Evolutionary conservation across 2,329 filamentous ascomycete species (phyloP), one percentile per base, ranked within the genome.

Genomic region (Neoscytalidium dimidiatum): DNA sequence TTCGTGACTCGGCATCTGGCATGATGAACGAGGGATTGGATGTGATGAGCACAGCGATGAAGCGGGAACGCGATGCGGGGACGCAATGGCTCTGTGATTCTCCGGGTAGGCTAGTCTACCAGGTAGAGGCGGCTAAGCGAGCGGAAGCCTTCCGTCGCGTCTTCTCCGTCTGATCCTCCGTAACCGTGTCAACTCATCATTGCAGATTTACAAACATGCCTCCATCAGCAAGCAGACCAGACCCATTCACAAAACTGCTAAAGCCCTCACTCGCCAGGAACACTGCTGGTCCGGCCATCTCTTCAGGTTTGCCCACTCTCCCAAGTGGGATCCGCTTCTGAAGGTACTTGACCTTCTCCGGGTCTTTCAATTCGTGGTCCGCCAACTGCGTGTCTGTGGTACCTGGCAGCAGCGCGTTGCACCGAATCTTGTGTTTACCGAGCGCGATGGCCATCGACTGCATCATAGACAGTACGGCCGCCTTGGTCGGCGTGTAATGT

Each of bases 401-500:
- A 19, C 51, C 51, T 1, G 51, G 51, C 51, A 53, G n/a, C 31
- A 53, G 19, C 29, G 51, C 51, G 11, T 35, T 53, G 31, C 51
- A 53, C 9, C 51, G 29, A 4, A 53, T 53, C 31, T 4, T 21
- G 51, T 53, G 51, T 8, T 53, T 23, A 0, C 51, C 51, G 3
- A 38, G 51, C 31, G 51, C 51, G n/a, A 53, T 38, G 3, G 51
- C 51, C 51, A 35, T 53, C 1, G 29, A 23, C 31, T 35, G 29
- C 51, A 53, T 38, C 51, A 53, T 53, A 29, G 51, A 53, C 4
- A 21, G n/a, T 8, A 53, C 51, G 5, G 51, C 51, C 2, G 51
- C 51, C 29, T 53, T 53, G 4, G 51, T 53, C n/a, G 51, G 51
- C 51, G 51, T 53, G 51, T 38, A 53, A 19, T 53, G 51, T n/a